These are phyloP conservation scores for Selenicereus undatus DNA, from an alignment of 148 eudicot species.

Conservation along the genomic window DNA sequence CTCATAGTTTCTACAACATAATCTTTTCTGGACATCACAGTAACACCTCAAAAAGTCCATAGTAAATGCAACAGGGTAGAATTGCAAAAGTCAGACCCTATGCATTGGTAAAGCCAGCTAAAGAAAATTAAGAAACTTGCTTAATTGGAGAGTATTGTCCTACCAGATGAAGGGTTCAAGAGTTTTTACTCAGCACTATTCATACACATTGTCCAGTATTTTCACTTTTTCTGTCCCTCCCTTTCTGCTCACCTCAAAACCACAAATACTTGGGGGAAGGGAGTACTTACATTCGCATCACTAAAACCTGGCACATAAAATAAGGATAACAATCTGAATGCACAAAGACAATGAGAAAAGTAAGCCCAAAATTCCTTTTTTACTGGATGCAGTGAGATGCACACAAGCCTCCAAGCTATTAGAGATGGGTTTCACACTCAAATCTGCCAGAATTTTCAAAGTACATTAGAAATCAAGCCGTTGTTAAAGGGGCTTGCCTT, in stretches of 20 bases:
- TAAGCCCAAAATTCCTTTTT: background rate
- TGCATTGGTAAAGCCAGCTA: background rate
- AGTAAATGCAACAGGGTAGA: background rate
- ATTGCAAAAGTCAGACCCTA: background rate
- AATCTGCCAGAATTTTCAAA: background rate
- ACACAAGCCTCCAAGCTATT: background rate
- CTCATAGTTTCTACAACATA: no score
- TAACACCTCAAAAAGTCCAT: no score
- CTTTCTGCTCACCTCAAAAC: background rate
- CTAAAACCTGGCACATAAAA: background rate
- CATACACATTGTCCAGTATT: background rate
- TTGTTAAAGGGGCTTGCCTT: background rate
- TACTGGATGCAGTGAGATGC: background rate
- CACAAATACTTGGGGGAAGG: background rate
- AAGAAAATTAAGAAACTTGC: background rate
- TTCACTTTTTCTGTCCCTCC: background rate
- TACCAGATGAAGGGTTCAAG: background rate
- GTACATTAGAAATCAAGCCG: no score
- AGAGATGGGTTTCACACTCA: background rate
- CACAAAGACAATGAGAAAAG: background rate
- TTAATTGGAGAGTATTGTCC: background rate
- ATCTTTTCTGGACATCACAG: no score
- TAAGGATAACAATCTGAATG: background rate
- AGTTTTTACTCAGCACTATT: background rate
- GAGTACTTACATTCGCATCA: background rate